phyloP scores from a whole-genome alignment of 139 green algal genomes.

The Micromonas commoda region DNA sequence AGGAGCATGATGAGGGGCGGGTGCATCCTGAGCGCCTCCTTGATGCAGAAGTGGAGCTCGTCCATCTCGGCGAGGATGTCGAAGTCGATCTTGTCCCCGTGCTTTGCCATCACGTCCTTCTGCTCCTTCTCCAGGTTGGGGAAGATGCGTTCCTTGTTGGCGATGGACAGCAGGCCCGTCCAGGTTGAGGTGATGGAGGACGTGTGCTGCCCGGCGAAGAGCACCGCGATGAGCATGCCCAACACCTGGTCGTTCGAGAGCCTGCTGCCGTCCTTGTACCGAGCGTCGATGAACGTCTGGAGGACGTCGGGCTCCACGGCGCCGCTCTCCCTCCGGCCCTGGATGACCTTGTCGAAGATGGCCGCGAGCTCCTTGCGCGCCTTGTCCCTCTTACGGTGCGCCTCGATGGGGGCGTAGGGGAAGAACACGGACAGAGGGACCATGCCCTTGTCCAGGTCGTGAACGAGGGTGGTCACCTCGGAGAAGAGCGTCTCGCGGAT shows the following conservation, averaged over 20 bases:
- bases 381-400: conserved; percentile 76
- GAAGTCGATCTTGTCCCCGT: conserved; percentile 65
- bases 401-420: conserved; percentile 86
- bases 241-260: conserved; percentile 87
- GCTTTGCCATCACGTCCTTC: conserved; percentile 49
- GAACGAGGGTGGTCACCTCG: conserved; percentile 73
- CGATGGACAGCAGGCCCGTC: conserved; percentile 74
- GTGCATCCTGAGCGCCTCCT: conserved; percentile 80
- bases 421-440: conserved; percentile 86
- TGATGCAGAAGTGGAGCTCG: conserved; percentile 74
- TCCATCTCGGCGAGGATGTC: conserved; percentile 86
- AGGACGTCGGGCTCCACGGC: conserved; percentile 81
- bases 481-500: conserved; percentile 90
- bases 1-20: conserved; percentile 95
- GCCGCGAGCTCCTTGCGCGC: conserved; percentile 52
- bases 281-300: conserved; percentile 85
- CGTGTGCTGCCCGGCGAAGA: conserved; percentile 98
- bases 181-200: conserved; percentile 87
- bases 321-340: conserved; percentile 51
- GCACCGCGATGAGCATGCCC: conserved; percentile 91
- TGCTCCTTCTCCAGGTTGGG: conserved; percentile 39
- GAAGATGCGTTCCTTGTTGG: conserved; percentile 46
- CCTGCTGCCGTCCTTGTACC: conserved; percentile 70
- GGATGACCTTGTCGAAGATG: conserved; percentile 82
- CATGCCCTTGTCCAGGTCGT: conserved; percentile 96